phyloP scores from a whole-genome alignment of 805 yeast species.

The Ogataea neopini region DNA sequence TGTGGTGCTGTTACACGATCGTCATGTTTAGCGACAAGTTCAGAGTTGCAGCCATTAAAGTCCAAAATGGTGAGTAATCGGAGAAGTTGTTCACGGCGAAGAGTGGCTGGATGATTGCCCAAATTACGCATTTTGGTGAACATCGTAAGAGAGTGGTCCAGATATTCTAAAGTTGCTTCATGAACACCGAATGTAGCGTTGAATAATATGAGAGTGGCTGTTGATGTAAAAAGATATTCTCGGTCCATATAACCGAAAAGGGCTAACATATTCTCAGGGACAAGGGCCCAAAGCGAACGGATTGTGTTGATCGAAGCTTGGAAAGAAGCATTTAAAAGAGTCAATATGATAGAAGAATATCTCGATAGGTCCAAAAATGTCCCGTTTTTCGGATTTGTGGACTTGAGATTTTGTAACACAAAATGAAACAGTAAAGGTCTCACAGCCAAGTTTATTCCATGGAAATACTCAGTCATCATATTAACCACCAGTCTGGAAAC shows the following conservation, averaged over 20 bases:
- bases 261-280: constrained; percentile 82
- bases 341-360: constrained; percentile 67
- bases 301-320: constrained; percentile 80
- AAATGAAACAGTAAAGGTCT: constrained; percentile 77
- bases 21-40: constrained; percentile 56
- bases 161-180: constrained; percentile 67
- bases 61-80: constrained; percentile 66
- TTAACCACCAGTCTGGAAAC: constrained; percentile 70
- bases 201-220: constrained; percentile 70
- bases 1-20: constrained; percentile 41
- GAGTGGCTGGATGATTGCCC: constrained; percentile 80
- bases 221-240: constrained; percentile 75
- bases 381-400: constrained; percentile 36
- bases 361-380: constrained; percentile 59
- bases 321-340: constrained; percentile 71
- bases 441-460: constrained; percentile 77
- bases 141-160: constrained; percentile 69
- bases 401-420: constrained; percentile 62
- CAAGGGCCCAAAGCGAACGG: constrained; percentile 69
- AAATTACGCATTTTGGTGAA: constrained; percentile 74
- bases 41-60: constrained; percentile 64
- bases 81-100: constrained; percentile 69
- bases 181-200: constrained; percentile 82
- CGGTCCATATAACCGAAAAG: constrained; percentile 86
- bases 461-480: constrained; percentile 80